Evolutionary conservation across 2,329 filamentous ascomycete species (phyloP).

Genomic region (Fusarium kyushuense): DNA sequence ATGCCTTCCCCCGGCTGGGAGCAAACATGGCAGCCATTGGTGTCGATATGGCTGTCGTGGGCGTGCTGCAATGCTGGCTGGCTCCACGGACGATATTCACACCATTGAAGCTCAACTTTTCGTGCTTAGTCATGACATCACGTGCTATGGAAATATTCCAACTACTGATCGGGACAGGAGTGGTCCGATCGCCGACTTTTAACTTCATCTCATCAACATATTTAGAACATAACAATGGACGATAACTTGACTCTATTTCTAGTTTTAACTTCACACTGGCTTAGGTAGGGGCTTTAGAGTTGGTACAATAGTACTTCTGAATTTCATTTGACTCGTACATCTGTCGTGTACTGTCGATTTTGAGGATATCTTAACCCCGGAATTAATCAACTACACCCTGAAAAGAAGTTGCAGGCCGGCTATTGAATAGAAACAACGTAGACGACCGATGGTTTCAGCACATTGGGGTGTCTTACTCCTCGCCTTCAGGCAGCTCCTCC

Average conservation of each 20-base stretch:
- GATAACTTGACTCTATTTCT: background rate
- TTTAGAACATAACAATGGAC: background rate
- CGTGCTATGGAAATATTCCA: conserved; percentile 35
- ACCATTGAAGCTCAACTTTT: conserved; percentile 49
- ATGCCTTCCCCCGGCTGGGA: conserved; percentile 69
- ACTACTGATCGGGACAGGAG: background rate
- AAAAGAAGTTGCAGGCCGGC: conserved; percentile 51
- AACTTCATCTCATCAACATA: background rate
- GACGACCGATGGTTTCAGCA: conserved; percentile 24
- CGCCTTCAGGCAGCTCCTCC: conserved; percentile 86
- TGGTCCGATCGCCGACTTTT: conserved; percentile 2
- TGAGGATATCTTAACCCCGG: conserved; percentile 58
- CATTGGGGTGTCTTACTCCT: conserved; percentile 57
- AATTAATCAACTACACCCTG: conserved; percentile 50
- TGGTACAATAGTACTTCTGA: conserved; percentile 51
- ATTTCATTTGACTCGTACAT: conserved; percentile 50
- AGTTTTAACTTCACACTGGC: background rate
- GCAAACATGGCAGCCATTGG: conserved; percentile 70
- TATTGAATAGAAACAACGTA: conserved; percentile 38
- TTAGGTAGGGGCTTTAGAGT: conserved; percentile 14
- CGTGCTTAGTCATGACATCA: conserved; percentile 53
- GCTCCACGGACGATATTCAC: conserved; percentile 28
- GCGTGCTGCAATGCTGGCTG: conserved; percentile 32
- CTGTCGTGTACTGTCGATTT: conserved; percentile 50
- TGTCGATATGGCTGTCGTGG: conserved; percentile 39